These are phyloP conservation scores for Trichosporon coremiiforme DNA, from an alignment of 1,284 basidiomycete species.

Conservation along the genomic window DNA sequence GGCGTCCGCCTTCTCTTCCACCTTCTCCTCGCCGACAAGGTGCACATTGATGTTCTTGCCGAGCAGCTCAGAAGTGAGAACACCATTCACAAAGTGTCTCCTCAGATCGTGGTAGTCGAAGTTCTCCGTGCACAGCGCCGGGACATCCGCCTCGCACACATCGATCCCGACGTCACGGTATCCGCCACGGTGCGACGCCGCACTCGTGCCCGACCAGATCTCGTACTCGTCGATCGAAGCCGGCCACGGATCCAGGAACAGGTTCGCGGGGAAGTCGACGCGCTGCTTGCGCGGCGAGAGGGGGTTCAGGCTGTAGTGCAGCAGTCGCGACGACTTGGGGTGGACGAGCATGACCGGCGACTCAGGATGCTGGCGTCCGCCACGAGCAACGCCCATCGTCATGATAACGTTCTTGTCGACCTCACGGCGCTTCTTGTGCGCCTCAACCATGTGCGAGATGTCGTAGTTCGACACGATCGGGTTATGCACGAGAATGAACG, in stretches of 20 bases:
- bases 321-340: constrained; percentile 50
- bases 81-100: constrained; percentile 92
- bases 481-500: constrained; percentile 87
- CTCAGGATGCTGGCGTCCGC: constrained; percentile 55
- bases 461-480: constrained; percentile 93
- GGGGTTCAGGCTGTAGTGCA: constrained; percentile 53
- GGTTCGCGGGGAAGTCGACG: constrained; percentile 49
- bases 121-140: constrained; percentile 96
- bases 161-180: constrained; percentile 58
- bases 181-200: constrained; percentile 39
- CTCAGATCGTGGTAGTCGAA: constrained; percentile 95
- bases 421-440: constrained; percentile 84
- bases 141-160: constrained; percentile 64
- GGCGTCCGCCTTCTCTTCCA: constrained; percentile 26
- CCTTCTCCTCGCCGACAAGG: constrained; percentile 63
- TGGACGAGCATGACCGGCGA: constrained; percentile 56
- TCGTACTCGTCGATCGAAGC: constrained; percentile 66
- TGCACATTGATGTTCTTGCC: constrained; percentile 94
- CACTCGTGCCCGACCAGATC: constrained; percentile 70
- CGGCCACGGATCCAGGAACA: constrained; percentile 61
- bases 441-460: constrained; percentile 82
- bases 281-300: constrained; percentile 47
- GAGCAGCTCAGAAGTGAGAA: constrained; percentile 90
- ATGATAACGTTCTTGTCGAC: constrained; percentile 91
- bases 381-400: constrained; percentile 77